Percentiles rank a stretch among this genome's conserved stretches.
Conservation (phyloP, 2,329 filamentous ascomycete genomes). For the Sporothrix protearum region DNA sequence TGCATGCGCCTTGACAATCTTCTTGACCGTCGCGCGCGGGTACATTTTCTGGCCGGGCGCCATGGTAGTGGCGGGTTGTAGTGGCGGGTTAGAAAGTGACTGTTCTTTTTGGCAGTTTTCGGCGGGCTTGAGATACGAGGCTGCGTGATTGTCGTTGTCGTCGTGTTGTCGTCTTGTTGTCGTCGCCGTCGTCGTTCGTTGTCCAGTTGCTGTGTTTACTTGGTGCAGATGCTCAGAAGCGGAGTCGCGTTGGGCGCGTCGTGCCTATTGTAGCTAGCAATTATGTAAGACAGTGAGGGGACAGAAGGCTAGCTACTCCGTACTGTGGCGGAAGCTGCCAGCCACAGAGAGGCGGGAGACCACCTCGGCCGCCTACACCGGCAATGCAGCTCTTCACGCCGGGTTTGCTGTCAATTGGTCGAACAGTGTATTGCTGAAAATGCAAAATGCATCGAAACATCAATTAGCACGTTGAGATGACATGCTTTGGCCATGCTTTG, state of each 20-base stretch:
- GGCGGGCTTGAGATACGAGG: not conserved
- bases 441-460: no score
- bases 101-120: not conserved
- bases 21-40: constrained; percentile 78
- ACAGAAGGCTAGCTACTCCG: constrained; percentile 7
- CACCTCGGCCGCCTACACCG: not conserved
- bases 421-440: no score
- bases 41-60: constrained; percentile 70
- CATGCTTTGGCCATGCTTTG: not conserved
- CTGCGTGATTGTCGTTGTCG: not conserved
- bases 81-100: no score
- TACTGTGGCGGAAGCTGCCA: constrained; percentile 14
- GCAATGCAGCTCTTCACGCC: not conserved
- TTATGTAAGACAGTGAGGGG: constrained; percentile 17
- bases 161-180: not conserved
- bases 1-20: constrained; percentile 85
- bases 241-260: constrained; percentile 20
- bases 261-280: not conserved
- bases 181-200: not conserved
- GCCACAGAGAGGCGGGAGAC: not conserved
- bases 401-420: no score
- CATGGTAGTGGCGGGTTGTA: constrained; percentile 39
- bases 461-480: not conserved
- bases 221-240: not conserved
- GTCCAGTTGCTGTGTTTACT: not conserved